phyloP scores from a whole-genome alignment of 2,329 filamentous ascomycete genomes.

The Penicillium sp. region DNA sequence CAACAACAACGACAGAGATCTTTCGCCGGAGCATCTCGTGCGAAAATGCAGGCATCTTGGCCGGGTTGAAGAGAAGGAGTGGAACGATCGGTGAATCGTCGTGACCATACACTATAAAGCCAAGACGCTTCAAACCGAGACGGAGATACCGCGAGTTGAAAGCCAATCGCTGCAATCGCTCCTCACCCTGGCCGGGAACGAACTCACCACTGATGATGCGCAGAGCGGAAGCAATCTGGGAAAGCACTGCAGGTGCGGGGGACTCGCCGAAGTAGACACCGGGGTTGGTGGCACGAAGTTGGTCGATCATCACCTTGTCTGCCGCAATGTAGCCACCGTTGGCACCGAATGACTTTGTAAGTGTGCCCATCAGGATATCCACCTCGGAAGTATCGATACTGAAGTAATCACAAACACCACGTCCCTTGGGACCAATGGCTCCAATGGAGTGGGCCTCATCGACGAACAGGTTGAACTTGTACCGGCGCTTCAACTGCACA shows the following conservation, averaged over 20 bases:
- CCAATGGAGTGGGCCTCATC: constrained; percentile 97
- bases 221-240: constrained; percentile 84
- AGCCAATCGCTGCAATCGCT: constrained; percentile 89
- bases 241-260: constrained; percentile 80
- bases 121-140: constrained; percentile 91
- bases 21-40: constrained; percentile 98
- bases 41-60: constrained; percentile 96
- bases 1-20: constrained; percentile 95
- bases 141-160: constrained; percentile 99
- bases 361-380: constrained; percentile 95
- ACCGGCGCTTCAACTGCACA: constrained; percentile 82
- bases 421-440: constrained; percentile 80
- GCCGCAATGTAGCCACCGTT: constrained; percentile 95
- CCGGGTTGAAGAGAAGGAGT: constrained; percentile 92
- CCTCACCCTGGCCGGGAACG: constrained; percentile 85
- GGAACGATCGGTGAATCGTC: constrained; percentile 98
- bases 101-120: constrained; percentile 94
- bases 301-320: constrained; percentile 87
- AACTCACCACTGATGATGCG: constrained; percentile 87
- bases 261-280: constrained; percentile 85
- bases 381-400: constrained; percentile 82
- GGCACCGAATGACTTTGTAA: constrained; percentile 97
- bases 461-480: constrained; percentile 95
- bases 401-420: constrained; percentile 97
- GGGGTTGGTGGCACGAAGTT: constrained; percentile 80